Conservation (phyloP, 2,329 filamentous ascomycete genomes). For the Tolypocladium sp. region DNA sequence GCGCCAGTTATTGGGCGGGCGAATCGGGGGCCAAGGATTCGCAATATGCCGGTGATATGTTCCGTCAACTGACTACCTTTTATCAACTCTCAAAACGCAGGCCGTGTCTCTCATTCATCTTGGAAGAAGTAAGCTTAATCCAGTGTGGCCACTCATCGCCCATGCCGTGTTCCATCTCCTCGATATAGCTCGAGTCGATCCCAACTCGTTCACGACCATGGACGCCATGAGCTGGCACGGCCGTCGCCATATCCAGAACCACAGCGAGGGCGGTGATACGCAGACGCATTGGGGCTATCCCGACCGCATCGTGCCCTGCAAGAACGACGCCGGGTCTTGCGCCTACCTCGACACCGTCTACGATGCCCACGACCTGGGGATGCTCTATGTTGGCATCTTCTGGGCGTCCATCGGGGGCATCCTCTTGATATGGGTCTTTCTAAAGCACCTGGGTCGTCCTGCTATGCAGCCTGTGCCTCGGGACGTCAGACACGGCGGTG, state of each 20-base stretch:
- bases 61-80: too few species aligned
- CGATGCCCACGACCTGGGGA: constrained; percentile 34
- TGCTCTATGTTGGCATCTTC: constrained; percentile 41
- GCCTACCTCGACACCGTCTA: constrained; percentile 44
- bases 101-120: not conserved
- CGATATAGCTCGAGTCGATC: not conserved
- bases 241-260: constrained; percentile 32
- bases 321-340: constrained; percentile 36
- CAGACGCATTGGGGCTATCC: constrained; percentile 38
- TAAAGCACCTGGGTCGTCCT: constrained; percentile 14
- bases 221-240: constrained; percentile 5
- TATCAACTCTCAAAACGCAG: not conserved
- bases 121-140: not conserved
- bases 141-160: not conserved
- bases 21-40: not conserved
- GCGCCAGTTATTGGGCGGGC: not conserved
- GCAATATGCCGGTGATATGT: not conserved
- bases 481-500: constrained; percentile 5
- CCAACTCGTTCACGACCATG: not conserved
- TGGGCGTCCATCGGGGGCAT: constrained; percentile 37
- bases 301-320: constrained; percentile 34
- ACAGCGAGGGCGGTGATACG: constrained; percentile 21
- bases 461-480: constrained; percentile 9
- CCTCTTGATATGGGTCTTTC: constrained; percentile 30
- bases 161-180: not conserved